Base-by-base conservation (phyloP, 441 rosid species). In the Flueggea neowawraea region DNA sequence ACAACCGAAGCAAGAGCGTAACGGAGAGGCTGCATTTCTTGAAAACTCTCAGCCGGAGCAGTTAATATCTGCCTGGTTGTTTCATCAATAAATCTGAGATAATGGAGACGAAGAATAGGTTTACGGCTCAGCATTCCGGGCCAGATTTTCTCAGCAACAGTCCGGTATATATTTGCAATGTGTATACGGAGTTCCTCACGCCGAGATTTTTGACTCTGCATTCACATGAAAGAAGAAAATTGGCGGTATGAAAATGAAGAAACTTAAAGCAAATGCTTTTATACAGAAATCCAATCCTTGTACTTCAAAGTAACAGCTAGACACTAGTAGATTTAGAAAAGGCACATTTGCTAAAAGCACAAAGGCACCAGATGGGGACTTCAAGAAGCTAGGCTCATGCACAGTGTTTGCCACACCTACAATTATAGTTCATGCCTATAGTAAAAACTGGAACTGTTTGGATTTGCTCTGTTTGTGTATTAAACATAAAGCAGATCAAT, bases 131-230 rank as follows among this genome's bases (percentile, higher is more conserved):
- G 78, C 89, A 84, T 82, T 63, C 98, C 96, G 59, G 98, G 99
- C 99, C 99, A 95, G 73, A 95, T 81, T 74, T 82, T 88, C 79
- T 95, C 99, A 69, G 43, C 78, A 54, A 72, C 73, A 53, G 86
- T 86, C 33, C 95, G 94, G 69, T 88, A 95, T 69, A 92, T 95
- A 76, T 81, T 92, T 41, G 98, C 96, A 52, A 92, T 82, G 72
- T 90, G 95, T 50, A 73, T 73, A 48, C 96, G 96, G 56, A 95
- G 92, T 73, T 95, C 99, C 71, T 95, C 99, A 56, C 98, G 91
- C 48, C 99, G 98, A 72, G 85, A 81, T 78, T 88, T 95, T 72
- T 90, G 98, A 77, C 85, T 83, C 96, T 95, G 94, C 83, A 79
- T 63, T 56, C 68, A 74, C 63, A 71, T 58, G 60, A 63, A 57